phyloP scores from a whole-genome alignment of 768 basidiomycete species.

The Kwoniella newhampshirensis region DNA sequence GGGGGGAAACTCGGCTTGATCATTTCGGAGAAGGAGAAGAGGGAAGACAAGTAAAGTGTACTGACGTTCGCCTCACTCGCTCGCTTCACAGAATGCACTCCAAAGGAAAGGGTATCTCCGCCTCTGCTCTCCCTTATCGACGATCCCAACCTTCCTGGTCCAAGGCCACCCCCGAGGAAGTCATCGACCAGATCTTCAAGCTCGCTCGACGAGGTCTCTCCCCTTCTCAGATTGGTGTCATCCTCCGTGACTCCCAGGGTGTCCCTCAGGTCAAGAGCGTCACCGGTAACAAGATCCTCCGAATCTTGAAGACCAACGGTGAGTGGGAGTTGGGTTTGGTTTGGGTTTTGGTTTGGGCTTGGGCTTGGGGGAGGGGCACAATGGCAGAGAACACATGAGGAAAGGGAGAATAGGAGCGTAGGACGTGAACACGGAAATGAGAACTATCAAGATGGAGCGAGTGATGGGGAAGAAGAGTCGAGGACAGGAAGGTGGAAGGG shows the following conservation, averaged over 20 bases:
- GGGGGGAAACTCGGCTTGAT: background rate
- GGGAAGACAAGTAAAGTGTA: background rate
- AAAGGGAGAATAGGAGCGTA: too few relatives aligned
- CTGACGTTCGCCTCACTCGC: background rate
- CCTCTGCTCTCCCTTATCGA: constrained; percentile 96
- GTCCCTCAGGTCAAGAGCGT: constrained; percentile 97
- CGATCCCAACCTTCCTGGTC: constrained; percentile 93
- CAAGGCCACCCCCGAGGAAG: constrained; percentile 92
- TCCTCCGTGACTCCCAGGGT: constrained; percentile 95
- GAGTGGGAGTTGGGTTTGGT: constrained; percentile 50
- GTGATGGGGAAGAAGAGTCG: background rate
- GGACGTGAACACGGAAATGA: background rate
- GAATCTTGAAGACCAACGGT: constrained; percentile 95
- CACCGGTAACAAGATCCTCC: constrained; percentile 98
- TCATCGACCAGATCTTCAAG: constrained; percentile 93
- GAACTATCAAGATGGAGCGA: background rate
- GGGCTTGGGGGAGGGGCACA: too few relatives aligned
- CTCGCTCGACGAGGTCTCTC: constrained; percentile 96
- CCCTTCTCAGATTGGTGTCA: constrained; percentile 96
- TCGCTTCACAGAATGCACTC: constrained; percentile 79
- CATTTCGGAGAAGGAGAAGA: background rate
- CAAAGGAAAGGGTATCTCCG: constrained; percentile 99
- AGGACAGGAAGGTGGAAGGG: too few relatives aligned
- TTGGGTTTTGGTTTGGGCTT: too few relatives aligned
- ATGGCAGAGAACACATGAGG: too few relatives aligned